Evolutionary conservation across 768 basidiomycete genomes (phyloP), one percentile per base, ranked within the genome.

Genomic region (Pseudohyphozyma bogoriensis): DNA sequence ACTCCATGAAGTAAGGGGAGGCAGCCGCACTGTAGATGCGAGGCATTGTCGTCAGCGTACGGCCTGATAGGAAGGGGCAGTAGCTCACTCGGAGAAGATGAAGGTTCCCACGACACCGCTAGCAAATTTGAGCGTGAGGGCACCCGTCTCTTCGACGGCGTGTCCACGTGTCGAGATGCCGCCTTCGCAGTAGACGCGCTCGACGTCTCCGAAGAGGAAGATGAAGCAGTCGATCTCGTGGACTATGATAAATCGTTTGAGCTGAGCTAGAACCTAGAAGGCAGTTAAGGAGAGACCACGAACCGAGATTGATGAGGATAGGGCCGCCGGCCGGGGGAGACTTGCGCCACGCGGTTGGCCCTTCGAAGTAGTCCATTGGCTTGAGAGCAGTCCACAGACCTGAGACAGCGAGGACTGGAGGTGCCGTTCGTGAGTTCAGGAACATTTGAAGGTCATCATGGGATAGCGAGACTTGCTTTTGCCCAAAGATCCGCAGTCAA

Each of bases 141-240:
- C 68, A 11, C 66, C 63, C 2, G 66, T 69, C 56, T 69, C 66
- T 42, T 69, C 68, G 15, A 63, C 66, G 0, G 28, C 50, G 22
- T 57, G 57, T 2, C 64, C 66, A 9, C 68, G 35, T 5, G 62
- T 66, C 1, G 49, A 56, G 4, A 5, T 13, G 2, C 64, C 66
- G 18, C 42, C 13, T 29, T 65, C 63, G 51, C 56, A 61, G 44
- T 51, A 67, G 16, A 69, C 66, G 18, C 58, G 56, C 1, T 31
- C 32, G 22, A 68, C 51, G 52, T 68, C 52, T 15, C 66, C 68
- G 31, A 68, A 53, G 11, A 68, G 54, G 58, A 58, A 35, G 6
- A 61, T 58, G 26, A 68, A 44, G 24, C 63, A 47, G 49, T 69
- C 66, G 13, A 69, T 39, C 33, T 63, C 63, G 53, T 65, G 60